Percentiles rank a stretch among this genome's conserved stretches.
phyloP scores from a whole-genome alignment of 2,329 filamentous ascomycete species.

The Truncatella angustata region DNA sequence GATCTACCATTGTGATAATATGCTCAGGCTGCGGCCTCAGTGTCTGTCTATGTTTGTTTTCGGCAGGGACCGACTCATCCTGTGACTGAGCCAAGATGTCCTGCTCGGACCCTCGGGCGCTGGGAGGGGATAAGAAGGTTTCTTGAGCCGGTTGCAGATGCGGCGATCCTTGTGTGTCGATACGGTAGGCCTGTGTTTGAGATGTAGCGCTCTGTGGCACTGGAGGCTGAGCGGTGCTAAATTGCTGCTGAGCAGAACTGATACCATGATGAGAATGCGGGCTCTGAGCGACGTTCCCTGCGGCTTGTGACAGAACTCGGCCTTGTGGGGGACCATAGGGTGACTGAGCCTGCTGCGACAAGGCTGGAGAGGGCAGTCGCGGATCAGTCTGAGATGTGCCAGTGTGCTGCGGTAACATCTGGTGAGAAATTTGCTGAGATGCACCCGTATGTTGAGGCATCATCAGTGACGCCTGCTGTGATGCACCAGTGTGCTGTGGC shows the following conservation, averaged over 20 bases:
- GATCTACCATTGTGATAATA: slow-evolving; percentile 18
- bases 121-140: neutral
- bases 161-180: neutral
- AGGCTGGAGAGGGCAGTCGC: neutral
- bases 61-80: slow-evolving; percentile 10
- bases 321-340: neutral
- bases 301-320: neutral
- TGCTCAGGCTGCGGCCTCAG: slow-evolving; percentile 16
- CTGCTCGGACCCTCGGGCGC: neutral
- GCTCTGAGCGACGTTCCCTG: neutral
- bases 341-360: neutral
- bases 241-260: slow-evolving; percentile 7
- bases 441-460: slow-evolving; percentile 2
- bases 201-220: neutral
- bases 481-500: slow-evolving; percentile 1
- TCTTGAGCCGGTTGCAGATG: neutral
- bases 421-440: slow-evolving; percentile 1
- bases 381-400: neutral
- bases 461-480: neutral
- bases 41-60: slow-evolving; percentile 8
- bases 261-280: neutral
- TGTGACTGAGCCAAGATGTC: slow-evolving; percentile 7
- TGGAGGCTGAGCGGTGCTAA: neutral
- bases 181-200: neutral
- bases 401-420: neutral